Base-by-base conservation (phyloP, 768 basidiomycete genomes). In the Mrakia frigida region DNA sequence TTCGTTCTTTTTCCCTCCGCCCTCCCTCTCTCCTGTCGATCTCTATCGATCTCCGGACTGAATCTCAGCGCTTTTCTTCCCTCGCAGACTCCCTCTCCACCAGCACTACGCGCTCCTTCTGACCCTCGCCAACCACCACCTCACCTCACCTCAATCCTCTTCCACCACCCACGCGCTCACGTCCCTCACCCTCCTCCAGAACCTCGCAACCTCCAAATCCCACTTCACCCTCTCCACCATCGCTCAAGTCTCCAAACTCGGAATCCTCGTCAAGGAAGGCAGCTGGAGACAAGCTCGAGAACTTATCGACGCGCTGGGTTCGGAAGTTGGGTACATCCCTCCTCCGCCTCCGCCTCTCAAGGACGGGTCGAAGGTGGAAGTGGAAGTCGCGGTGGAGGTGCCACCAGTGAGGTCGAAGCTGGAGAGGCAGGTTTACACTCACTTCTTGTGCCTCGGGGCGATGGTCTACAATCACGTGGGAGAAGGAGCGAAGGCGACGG, bases 401-500 rank as follows among this genome's bases (percentile, higher is more conserved):
- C 65, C 28, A 14, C 28, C 67, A 6, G 50, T 25, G 37, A 59
- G 37, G 52, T 37, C 70, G 35, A 52, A 53, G 33, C 33, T 75
- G 53, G 63, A 67, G 21, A 75, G 28, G 50, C 65, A 68, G 16
- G 16, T 77, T 25, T 70, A 41, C 46, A 46, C 50, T 6, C 76
- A 77, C 61, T 50, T 53, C 21, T 53, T 77, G 21, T 72, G 59
- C 28, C 39, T 77, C 59, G 39, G 35, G 2, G 33, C 70, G 60
- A 59, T 72, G 23, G 75, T 70, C 2, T 28, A 21, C 5, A 76
- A 76, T 21, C 76, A 77, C 39, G 21, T 77, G 28, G 76, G 76
- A 10, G 41, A 65, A 31, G 76, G 70, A 23, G 16, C 13, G 3
- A 31, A 46, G 31, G 37, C 53, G 31, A 70, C 60, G 33, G 50